A percentile compares a stretch with the other conserved stretches of the same genome.
These are phyloP conservation scores for Metschnikowia colocasiae DNA, from an alignment of 805 yeast species.

Conservation along the genomic window DNA sequence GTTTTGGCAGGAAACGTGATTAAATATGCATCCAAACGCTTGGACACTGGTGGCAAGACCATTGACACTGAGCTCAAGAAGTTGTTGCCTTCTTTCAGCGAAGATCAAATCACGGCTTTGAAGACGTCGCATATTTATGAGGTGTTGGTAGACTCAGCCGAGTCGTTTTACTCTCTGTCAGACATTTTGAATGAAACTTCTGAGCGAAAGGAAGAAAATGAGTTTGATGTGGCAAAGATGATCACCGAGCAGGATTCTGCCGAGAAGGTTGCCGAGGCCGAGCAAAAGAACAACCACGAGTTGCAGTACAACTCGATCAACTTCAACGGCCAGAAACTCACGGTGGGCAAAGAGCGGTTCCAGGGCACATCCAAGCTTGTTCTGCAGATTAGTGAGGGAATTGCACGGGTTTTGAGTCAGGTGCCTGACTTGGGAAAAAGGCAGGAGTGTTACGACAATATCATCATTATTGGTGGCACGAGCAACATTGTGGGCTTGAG, in stretches of 20 bases:
- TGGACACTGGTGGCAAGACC: constrained; percentile 60
- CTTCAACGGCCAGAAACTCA: constrained; percentile 51
- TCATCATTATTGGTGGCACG: constrained; percentile 78
- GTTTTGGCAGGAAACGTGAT: constrained; percentile 69
- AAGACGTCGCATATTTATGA: constrained; percentile 76
- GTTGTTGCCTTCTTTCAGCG: constrained; percentile 55
- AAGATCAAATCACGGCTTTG: constrained; percentile 64
- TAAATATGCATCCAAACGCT: constrained; percentile 47
- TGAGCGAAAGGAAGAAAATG: constrained; percentile 51
- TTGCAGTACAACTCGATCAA: constrained; percentile 67
- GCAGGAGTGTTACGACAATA: constrained; percentile 81
- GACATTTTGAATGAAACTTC: constrained; percentile 30
- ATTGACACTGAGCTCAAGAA: constrained; percentile 54
- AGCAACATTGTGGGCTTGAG: constrained; percentile 70
- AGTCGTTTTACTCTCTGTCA: constrained; percentile 58
- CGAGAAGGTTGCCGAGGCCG: constrained; percentile 34
- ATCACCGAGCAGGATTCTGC: constrained; percentile 60
- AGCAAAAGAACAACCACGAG: constrained; percentile 57
- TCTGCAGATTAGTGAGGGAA: constrained; percentile 47
- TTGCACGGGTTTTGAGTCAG: constrained; percentile 49
- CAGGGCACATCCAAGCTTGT: constrained; percentile 69
- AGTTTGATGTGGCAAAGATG: constrained; percentile 83
- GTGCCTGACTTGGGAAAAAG: constrained; percentile 67
- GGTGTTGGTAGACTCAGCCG: constrained; percentile 66
- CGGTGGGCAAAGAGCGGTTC: constrained; percentile 87